Evolutionary conservation across 768 basidiomycete genomes (phyloP).

Genomic region (Psilocybe tampanensis): DNA sequence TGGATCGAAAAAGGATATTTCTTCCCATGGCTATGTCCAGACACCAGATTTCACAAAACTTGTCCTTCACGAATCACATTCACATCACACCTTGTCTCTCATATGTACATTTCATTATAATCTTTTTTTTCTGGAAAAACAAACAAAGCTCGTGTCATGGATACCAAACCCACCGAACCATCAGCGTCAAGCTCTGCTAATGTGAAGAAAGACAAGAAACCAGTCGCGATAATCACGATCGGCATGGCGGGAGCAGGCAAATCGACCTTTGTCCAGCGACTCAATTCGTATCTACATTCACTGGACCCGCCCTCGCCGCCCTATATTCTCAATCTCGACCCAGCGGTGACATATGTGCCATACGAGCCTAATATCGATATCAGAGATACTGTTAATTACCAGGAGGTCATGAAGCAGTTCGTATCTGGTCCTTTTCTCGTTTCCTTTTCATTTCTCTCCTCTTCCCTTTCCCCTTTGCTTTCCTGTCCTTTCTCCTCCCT

Average conservation of each 20-base stretch:
- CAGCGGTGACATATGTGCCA: constrained; percentile 88
- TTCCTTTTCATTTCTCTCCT: constrained; percentile 7
- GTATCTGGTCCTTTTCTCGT: constrained; percentile 14
- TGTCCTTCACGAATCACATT: no score
- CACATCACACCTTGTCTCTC: no score
- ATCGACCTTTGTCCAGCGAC: constrained; percentile 94
- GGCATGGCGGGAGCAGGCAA: constrained; percentile 98
- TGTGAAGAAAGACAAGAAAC: constrained; percentile 51
- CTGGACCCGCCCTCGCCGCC: constrained; percentile 67
- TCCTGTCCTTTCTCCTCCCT: no score
- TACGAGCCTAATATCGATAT: constrained; percentile 99
- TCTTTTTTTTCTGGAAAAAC: neutral
- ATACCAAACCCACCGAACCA: neutral
- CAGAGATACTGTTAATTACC: constrained; percentile 95
- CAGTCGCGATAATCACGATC: constrained; percentile 85
- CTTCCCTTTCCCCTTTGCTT: no score
- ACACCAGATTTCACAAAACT: no score
- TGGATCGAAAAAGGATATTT: neutral
- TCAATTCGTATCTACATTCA: constrained; percentile 90
- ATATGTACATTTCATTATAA: neutral
- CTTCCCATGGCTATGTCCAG: neutral
- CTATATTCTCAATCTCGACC: constrained; percentile 97
- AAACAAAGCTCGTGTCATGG: neutral
- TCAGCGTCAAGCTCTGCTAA: constrained; percentile 11
- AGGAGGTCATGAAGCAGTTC: constrained; percentile 99